Evolutionary conservation across 768 basidiomycete species (phyloP).

Genomic region (Ephemerocybe angulata): DNA sequence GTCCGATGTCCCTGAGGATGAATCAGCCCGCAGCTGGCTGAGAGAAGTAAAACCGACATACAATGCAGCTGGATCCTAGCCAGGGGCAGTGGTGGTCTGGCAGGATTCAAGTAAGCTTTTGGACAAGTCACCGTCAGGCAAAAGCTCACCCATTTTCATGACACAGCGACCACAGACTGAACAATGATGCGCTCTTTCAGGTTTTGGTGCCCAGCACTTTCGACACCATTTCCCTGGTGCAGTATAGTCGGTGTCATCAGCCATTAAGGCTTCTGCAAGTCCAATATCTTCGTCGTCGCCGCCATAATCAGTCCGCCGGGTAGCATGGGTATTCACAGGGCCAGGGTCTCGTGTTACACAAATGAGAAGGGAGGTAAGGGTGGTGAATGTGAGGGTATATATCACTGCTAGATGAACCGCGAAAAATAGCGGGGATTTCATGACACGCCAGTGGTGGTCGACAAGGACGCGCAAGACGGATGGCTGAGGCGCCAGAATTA

Average conservation of each 20-base stretch:
- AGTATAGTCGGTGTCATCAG: constrained; percentile 42
- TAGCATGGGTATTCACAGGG: constrained; percentile 36
- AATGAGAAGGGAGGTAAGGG: constrained; percentile 69
- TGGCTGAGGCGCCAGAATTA: constrained; percentile 72
- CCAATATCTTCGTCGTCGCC: constrained; percentile 41
- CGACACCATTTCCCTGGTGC: constrained; percentile 69
- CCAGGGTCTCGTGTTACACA: constrained; percentile 76
- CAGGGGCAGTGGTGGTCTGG: constrained; percentile 87
- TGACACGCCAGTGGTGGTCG: constrained; percentile 58
- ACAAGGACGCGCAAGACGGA: constrained; percentile 66
- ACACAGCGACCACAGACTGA: constrained; percentile 72
- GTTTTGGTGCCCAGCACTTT: constrained; percentile 75
- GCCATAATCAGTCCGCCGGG: constrained; percentile 13
- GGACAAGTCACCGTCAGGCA: not conserved
- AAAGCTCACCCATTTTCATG: constrained; percentile 72
- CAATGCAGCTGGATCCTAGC: constrained; percentile 75
- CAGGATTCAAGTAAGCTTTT: constrained; percentile 10
- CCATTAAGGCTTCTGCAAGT: constrained; percentile 60
- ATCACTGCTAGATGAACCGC: constrained; percentile 52
- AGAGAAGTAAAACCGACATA: constrained; percentile 30
- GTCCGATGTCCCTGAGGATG: constrained; percentile 68
- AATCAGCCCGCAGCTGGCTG: not conserved
- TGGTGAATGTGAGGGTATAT: constrained; percentile 65
- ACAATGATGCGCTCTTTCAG: constrained; percentile 80
- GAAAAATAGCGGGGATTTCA: constrained; percentile 46